Evolutionary conservation across 306 rosid genomes (phyloP), one percentile per base, ranked within the genome.

Genomic region (Aeschynomene evenia): DNA sequence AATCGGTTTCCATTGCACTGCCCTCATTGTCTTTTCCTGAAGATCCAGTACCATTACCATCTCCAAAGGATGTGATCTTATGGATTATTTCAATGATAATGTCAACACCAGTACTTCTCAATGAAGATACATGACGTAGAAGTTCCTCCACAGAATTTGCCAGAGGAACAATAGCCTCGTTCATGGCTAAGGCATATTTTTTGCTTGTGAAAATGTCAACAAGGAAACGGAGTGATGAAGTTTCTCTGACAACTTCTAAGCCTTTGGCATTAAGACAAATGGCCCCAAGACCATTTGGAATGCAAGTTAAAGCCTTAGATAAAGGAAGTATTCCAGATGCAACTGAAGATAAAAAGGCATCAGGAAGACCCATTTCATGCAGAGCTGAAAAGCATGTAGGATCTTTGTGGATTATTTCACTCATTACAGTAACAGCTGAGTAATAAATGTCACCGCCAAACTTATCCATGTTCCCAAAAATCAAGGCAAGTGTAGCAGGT

Each of bases 91-190:
- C 96, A 83, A 95, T 79, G 68, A 91, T 86, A 45, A 95, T 87
- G 73, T 87, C 97, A 79, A 95, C 97, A 77, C 99, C 95, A 52
- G 81, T 78, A 71, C 84, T 85, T 87, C 99, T 87, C 75, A 95
- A 68, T 15, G 97, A 89, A 55, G 97, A 74, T 55, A 91, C 95
- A 48, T 95, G 97, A 22, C 99, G 96, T 70, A 89, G 82, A 72
- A 95, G 97, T 84, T 95, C 99, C 91, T 95, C 99, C 74, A 91
- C 92, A 8, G 96, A 92, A 79, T 91, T 95, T 63, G 97, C 92
- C 74, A 95, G 79, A 61, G 96, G 99, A 77, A 95, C 96, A 83
- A 95, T 85, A 22, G 99, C 99, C 66, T 91, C 99, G 80, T 91
- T 87, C 99, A 95, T 89, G 14, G 89, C 86, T 40, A 82, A 73